Evolutionary conservation across 2,329 filamentous ascomycete species (phyloP), one percentile per base, ranked within the genome.

Genomic region (Clarireedia paspali): DNA sequence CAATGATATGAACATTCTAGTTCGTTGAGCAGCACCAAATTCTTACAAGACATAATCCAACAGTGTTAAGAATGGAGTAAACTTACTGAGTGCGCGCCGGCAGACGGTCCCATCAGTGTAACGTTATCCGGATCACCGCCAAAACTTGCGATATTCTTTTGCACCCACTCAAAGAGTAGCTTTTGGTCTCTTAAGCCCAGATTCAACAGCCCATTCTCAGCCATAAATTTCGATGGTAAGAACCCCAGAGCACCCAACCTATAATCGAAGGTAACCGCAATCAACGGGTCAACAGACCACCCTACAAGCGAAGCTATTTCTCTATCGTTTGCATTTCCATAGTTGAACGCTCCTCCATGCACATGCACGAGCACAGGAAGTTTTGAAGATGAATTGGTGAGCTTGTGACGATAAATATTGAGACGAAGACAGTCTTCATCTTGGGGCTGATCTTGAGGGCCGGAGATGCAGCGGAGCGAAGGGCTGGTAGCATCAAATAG

Each of bases 191-290:
- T 74, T 58, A 88, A 70, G 1, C 86, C 86, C 20, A 85, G 69
- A 63, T 89, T 90, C 52, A 85, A 71, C 40, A 80, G 62, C 0
- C 81, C 83, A 51, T 77, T 77, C 36, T 75, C 75, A 14, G 75
- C 72, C 30, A 80, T n/a, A 77, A 83, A 15, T 36, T 70, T 71
- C 2, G 80, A 83, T 20, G 81, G 76, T 47, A 89, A 69, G 70
- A 92, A 91, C 0, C 88, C 88, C 65, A 89, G 73, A 5, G 81
- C 78, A 2, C 83, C 82, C 49, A 88, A 75, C 9, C 86, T 68
- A 59, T 88, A 83, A 69, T 80, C 81, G 66, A 85, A 79, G 66
- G 75, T 79, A 50, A 85, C 75, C 36, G 74, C 80, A 44, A 88
- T 72, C 51, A 87, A 70, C 9, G 77, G 77, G 47, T 64, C 60